Evolutionary conservation across 371 early-diverging fungal genomes (phyloP), one percentile per base, ranked within the genome.

Genomic region (Mortierella sp.): DNA sequence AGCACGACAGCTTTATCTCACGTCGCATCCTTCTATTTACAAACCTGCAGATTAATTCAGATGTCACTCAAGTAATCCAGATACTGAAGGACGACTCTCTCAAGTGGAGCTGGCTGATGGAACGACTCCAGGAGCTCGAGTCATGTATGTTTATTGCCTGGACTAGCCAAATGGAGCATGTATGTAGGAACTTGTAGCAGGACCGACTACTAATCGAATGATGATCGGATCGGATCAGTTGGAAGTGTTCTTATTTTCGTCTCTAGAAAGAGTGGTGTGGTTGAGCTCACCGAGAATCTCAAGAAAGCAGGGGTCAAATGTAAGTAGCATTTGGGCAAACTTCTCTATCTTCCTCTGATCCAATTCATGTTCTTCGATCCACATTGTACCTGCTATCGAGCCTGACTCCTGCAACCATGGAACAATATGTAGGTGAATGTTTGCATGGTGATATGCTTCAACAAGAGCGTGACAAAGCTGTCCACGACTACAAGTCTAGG

Each of bases 401-500:
- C 21, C 42, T 42, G 42, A 42, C 42, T 3, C 42, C 42, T 18
- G 21, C 30, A n/a, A 16, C 5, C 23, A 41, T 12, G 5, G 4
- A 4, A 27, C 19, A n/a, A 27, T 9, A 16, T 24, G 49, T 12
- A 39, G 96, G 95, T 31, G 85, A 90, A 27, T 96, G 96, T 21
- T 89, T 99, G 50, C 99, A 99, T 84, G 99, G 99, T 46, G 98
- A 99, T 87, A 94, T 98, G 87, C 83, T 90, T 60, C 99, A 99
- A 81, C 82, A 83, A 49, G 96, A 96, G 73, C 93, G 99, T 74
- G 98, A 98, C 65, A 90, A 93, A 69, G 97, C 95, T 7, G 84
- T 98, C 59, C 81, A 88, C 51, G 89, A 94, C 67, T 96, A 96
- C 84, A 90, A 89, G 55, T 55, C 67, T 12, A 90, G 86, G 63